Evolutionary conservation across 805 yeast species (phyloP).

Genomic region (Ogataea polymorpha): DNA sequence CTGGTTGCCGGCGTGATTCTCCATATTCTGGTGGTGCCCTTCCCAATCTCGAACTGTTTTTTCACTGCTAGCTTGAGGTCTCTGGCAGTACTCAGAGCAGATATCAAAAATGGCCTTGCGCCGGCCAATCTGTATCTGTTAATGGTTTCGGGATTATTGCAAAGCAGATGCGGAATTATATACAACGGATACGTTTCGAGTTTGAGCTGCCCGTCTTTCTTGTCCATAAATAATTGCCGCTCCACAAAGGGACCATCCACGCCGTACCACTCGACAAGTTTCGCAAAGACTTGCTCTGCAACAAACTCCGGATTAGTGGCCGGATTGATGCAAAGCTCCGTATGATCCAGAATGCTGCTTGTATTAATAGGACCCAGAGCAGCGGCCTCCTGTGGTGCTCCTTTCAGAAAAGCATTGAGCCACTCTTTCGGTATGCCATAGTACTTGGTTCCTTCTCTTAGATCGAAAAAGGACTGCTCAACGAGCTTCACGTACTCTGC

Average conservation of each 20-base stretch:
- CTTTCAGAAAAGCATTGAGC: conserved; percentile 39
- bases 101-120: conserved; percentile 36
- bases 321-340: conserved; percentile 38
- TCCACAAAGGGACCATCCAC: conserved; percentile 36
- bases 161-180: conserved; percentile 29
- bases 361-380: conserved; percentile 49
- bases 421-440: conserved; percentile 48
- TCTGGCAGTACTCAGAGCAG: conserved; percentile 32
- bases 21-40: conserved; percentile 26
- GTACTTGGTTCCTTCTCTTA: conserved; percentile 46
- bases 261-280: conserved; percentile 55
- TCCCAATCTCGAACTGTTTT: conserved; percentile 19
- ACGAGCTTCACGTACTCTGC: conserved; percentile 13
- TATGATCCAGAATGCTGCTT: conserved; percentile 39
- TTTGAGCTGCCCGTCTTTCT: conserved; percentile 23
- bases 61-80: conserved; percentile 26
- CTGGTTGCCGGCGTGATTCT: conserved; percentile 12
- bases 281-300: conserved; percentile 42
- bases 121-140: conserved; percentile 32
- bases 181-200: conserved; percentile 26
- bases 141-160: conserved; percentile 20
- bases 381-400: conserved; percentile 26
- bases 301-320: conserved; percentile 34
- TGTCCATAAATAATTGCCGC: conserved; percentile 33
- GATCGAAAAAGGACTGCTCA: conserved; percentile 12